Base-by-base conservation (phyloP, 2,329 filamentous ascomycete genomes). In the Nothophaeocryptopus gaeumannii region DNA sequence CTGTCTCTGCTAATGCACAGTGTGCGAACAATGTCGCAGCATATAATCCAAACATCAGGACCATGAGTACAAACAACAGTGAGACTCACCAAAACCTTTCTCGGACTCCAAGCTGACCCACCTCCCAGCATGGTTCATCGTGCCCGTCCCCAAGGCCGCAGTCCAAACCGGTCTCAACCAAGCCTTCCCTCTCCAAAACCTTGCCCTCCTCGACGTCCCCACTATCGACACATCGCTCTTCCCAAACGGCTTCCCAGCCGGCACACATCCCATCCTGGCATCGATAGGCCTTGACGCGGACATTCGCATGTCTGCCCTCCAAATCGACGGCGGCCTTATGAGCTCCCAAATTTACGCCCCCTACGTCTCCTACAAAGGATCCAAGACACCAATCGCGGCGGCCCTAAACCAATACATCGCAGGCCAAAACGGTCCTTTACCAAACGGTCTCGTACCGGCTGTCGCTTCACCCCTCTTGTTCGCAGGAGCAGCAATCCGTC, bases 371-470 rank as follows among this genome's bases (percentile, higher is more conserved):
- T 47, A 50, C 5, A 30, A 44, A n/a, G 41, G 47, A 13, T 43
- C 39, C 30, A 26, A 33, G 12, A 51, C 54, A 2, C 50, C 58
- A 1, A 39, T 62, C 7, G 8, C 40, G 5, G 58, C 56, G 9
- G 34, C 50, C 5, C 15, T 56, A 2, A 47, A 36, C 7, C 30
- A 29, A 10, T 60, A 61, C 41, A 54, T 61, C 20, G 55, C 51
- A 9, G 60, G 60, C 11, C 16, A 50, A 7, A 50, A 52, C 32
- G 57, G 54, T 8, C 53, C 58, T 37, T 33, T 58, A 0, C 49
- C 59, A 3, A 53, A 60, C 14, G 58, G 56, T 7, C 53, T 61
- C 8, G 58, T 61, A 1, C 60, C 60, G 15, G 50, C 53, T 9
- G 45, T 55, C 2, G 60, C 58, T 0, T 55, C 54, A 3, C 48